Conservation (phyloP, 2,329 filamentous ascomycete species). For the Neonectria neomacrospora region DNA sequence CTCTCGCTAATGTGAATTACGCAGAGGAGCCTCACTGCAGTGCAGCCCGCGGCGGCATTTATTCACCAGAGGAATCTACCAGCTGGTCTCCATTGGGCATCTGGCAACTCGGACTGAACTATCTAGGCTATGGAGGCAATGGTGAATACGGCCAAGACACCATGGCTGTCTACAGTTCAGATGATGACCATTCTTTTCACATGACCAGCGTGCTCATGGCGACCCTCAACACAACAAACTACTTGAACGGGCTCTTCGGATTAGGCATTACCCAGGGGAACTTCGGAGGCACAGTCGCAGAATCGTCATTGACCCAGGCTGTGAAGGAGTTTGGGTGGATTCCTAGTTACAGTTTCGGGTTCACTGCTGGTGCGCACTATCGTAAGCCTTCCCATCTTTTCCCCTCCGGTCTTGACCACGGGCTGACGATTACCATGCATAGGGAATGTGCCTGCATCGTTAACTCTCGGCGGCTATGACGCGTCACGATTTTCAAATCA, state of each 20-base stretch:
- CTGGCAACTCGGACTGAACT: conserved; percentile 69
- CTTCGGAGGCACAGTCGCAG: conserved; percentile 61
- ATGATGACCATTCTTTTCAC: conserved; percentile 51
- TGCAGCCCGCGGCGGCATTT: conserved; percentile 68
- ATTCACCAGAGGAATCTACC: conserved; percentile 62
- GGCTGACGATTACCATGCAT: conserved; percentile 27
- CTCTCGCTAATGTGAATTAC: conserved; percentile 34
- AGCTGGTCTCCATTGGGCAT: conserved; percentile 69
- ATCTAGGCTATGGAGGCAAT: conserved; percentile 69
- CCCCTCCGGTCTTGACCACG: too few relatives aligned
- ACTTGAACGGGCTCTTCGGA: conserved; percentile 66
- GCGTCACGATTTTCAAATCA: conserved; percentile 70
- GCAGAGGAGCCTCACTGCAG: conserved; percentile 63
- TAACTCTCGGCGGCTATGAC: conserved; percentile 79
- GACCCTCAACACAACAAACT: conserved; percentile 65
- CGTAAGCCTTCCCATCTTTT: conserved; percentile 57
- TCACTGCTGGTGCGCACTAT: conserved; percentile 80
- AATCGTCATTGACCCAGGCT: conserved; percentile 65
- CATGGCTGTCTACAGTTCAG: conserved; percentile 54
- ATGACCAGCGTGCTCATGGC: conserved; percentile 61
- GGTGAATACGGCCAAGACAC: conserved; percentile 72
- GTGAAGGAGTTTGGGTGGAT: conserved; percentile 70
- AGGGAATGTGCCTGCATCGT: conserved; percentile 60
- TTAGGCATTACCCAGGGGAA: conserved; percentile 65
- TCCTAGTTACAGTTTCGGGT: conserved; percentile 79